Conservation (phyloP, 345 rosid genomes). For the Populus alba region DNA sequence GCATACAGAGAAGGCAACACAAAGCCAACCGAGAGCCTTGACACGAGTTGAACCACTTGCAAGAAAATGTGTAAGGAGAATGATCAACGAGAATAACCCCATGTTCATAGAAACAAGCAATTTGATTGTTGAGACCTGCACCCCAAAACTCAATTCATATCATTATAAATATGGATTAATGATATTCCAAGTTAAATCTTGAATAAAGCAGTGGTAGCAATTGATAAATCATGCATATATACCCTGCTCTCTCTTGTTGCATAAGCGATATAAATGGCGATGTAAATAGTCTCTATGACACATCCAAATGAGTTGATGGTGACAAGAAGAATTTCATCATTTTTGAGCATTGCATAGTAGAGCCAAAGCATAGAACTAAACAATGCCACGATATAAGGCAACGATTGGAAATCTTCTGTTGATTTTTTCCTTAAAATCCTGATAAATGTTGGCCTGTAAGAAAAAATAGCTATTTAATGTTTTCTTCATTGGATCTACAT, state of each 20-base stretch:
- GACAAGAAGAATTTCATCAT: slow-evolving; percentile 58
- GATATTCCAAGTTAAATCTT: neutral
- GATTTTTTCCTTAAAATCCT: slow-evolving; percentile 66
- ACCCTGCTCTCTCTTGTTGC: slow-evolving; percentile 54
- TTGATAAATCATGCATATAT: neutral
- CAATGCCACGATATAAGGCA: slow-evolving; percentile 82
- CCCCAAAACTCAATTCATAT: neutral
- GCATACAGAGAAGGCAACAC: slow-evolving; percentile 57
- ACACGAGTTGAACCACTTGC: slow-evolving; percentile 21
- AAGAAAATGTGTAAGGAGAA: slow-evolving; percentile 42
- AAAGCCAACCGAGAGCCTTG: slow-evolving; percentile 78
- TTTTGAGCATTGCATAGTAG: slow-evolving; percentile 66
- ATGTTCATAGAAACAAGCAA: slow-evolving; percentile 50
- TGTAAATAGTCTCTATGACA: slow-evolving; percentile 64
- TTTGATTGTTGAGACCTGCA: slow-evolving; percentile 59
- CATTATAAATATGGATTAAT: neutral
- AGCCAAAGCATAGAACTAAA: slow-evolving; percentile 95
- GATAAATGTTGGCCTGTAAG: slow-evolving; percentile 70
- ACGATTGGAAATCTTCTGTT: slow-evolving; percentile 69
- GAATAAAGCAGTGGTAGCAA: neutral
- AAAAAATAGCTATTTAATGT: neutral
- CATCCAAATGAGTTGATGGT: slow-evolving; percentile 87
- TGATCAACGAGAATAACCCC: slow-evolving; percentile 47
- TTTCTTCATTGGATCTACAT: neutral
- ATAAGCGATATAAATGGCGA: slow-evolving; percentile 52